phyloP scores from a whole-genome alignment of 176 grass and related monocot genomes.

The Guadua angustifolia region DNA sequence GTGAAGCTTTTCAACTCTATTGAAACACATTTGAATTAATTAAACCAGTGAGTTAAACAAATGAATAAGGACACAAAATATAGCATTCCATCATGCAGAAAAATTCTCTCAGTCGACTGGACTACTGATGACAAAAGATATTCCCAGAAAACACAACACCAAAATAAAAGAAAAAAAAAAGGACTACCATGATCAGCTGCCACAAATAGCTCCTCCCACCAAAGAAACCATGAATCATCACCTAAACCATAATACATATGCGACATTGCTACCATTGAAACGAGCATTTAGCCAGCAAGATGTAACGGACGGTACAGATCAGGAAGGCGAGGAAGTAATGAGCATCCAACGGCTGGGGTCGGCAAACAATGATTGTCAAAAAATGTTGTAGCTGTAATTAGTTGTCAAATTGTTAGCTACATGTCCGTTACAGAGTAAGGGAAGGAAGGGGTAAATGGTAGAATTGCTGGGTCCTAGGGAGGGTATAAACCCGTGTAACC shows the following conservation, averaged over 20 bases:
- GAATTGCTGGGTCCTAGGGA: too few relatives aligned
- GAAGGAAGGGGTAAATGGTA: too few relatives aligned
- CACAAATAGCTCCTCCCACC: not conserved
- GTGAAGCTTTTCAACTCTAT: not conserved
- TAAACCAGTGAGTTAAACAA: not conserved
- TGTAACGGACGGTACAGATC: too few relatives aligned
- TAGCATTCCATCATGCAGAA: not conserved
- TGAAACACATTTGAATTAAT: not conserved
- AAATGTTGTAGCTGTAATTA: too few relatives aligned
- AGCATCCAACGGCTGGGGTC: too few relatives aligned
- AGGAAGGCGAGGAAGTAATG: too few relatives aligned
- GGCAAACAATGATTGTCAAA: too few relatives aligned
- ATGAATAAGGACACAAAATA: not conserved
- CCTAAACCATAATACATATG: not conserved
- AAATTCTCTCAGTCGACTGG: not conserved
- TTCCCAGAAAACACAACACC: not conserved
- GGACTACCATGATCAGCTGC: not conserved
- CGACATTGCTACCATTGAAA: not conserved
- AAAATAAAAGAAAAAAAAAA: not conserved
- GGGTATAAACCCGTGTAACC: too few relatives aligned
- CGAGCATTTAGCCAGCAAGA: not conserved
- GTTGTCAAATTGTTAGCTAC: too few relatives aligned
- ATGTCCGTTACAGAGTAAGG: too few relatives aligned
- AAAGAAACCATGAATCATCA: not conserved
- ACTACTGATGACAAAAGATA: not conserved